These are phyloP conservation scores for Clitopilus hobsonii DNA, from an alignment of 768 basidiomycete genomes.

Conservation along the genomic window DNA sequence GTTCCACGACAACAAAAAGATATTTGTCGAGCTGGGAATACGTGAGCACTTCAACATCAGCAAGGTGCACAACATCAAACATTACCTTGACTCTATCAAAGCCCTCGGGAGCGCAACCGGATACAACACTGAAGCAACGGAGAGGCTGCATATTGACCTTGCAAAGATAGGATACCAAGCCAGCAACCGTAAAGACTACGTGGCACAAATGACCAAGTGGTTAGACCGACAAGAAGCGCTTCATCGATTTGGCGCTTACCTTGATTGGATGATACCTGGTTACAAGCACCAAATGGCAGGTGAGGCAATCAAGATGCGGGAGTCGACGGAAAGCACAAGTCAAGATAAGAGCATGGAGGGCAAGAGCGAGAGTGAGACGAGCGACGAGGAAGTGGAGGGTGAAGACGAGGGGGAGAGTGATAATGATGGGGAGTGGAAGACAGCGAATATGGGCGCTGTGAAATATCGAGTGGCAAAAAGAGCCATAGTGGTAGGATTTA, in stretches of 20 bases:
- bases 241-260: slow-evolving; percentile 13
- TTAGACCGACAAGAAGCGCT: slow-evolving; percentile 30
- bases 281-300: no score
- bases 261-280: slow-evolving; percentile 25
- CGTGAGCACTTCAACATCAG: slow-evolving; percentile 32
- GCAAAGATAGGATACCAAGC: slow-evolving; percentile 29
- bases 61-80: slow-evolving; percentile 28
- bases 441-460: no score
- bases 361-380: neutral
- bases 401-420: no score
- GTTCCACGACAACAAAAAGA: slow-evolving; percentile 27
- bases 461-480: no score
- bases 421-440: no score
- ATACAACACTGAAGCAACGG: slow-evolving; percentile 29
- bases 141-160: slow-evolving; percentile 38
- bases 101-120: slow-evolving; percentile 23
- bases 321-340: no score
- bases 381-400: no score
- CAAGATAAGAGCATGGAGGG: neutral
- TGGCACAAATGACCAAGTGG: slow-evolving; percentile 35
- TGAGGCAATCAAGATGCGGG: no score
- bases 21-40: slow-evolving; percentile 21
- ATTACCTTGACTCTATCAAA: slow-evolving; percentile 25
- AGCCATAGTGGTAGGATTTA: no score
- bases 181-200: slow-evolving; percentile 22